Evolutionary conservation across 441 rosid genomes (phyloP).

Genomic region (Biscutella laevigata): DNA sequence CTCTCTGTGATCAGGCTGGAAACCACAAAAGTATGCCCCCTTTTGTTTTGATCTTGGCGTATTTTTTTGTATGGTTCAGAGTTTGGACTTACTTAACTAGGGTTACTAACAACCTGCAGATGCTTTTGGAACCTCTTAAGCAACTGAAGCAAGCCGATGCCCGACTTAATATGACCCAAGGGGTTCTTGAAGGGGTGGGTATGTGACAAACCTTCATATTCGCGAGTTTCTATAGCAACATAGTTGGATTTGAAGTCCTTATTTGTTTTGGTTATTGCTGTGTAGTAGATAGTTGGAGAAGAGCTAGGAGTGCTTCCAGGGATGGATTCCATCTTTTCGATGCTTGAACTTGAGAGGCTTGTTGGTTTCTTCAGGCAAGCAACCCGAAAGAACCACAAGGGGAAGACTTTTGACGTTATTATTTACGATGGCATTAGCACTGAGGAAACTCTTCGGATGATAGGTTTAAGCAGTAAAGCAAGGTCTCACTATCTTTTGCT

Average conservation of each 20-base stretch:
- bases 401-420: constrained; percentile 44
- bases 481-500: constrained; percentile 33
- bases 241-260: neutral
- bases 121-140: constrained; percentile 80
- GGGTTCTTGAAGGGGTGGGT: constrained; percentile 92
- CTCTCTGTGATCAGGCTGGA: constrained; percentile 69
- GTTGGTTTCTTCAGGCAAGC: constrained; percentile 43
- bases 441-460: constrained; percentile 71
- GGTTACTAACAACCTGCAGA: constrained; percentile 35
- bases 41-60: neutral
- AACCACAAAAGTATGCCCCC: constrained; percentile 56
- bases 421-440: constrained; percentile 61
- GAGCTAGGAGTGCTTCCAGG: constrained; percentile 96
- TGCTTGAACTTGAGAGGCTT: constrained; percentile 47
- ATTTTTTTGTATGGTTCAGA: neutral
- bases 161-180: constrained; percentile 67
- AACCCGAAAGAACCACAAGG: constrained; percentile 31
- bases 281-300: constrained; percentile 80
- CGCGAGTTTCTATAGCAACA: neutral
- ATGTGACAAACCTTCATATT: constrained; percentile 30
- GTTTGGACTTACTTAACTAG: neutral
- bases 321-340: constrained; percentile 73
- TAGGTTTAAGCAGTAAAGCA: constrained; percentile 63
- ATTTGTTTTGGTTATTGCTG: constrained; percentile 3
- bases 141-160: constrained; percentile 70